These are phyloP conservation scores for Gnomoniopsis smithogilvyi DNA, from an alignment of 2,329 filamentous ascomycete genomes.

Conservation along the genomic window DNA sequence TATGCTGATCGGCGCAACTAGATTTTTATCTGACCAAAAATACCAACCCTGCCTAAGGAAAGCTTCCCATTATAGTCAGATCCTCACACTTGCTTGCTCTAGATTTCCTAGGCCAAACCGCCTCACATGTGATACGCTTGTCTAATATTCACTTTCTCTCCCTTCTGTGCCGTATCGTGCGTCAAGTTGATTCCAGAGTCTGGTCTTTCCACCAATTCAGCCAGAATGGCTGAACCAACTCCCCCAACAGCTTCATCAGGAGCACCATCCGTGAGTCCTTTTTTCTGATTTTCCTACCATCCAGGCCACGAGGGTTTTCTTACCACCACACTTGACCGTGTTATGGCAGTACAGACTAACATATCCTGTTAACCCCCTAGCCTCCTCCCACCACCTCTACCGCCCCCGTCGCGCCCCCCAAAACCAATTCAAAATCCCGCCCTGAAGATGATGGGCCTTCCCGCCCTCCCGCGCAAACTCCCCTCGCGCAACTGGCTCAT, in stretches of 20 bases:
- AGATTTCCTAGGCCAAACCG: too few relatives aligned
- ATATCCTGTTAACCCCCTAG: not conserved
- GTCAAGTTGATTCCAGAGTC: not conserved
- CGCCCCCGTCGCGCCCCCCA: slow-evolving; percentile 24
- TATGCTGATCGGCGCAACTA: too few relatives aligned
- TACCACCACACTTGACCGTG: not conserved
- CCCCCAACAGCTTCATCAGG: slow-evolving; percentile 14
- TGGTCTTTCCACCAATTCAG: not conserved
- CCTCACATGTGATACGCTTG: too few relatives aligned
- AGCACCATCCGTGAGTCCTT: slow-evolving; percentile 22
- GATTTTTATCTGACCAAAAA: too few relatives aligned
- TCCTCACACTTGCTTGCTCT: too few relatives aligned
- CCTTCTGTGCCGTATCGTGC: not conserved
- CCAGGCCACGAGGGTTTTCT: not conserved
- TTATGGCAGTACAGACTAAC: not conserved
- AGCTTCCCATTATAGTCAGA: too few relatives aligned
- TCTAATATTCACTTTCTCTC: not conserved
- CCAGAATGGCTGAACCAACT: slow-evolving; percentile 15
- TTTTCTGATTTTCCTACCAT: not conserved
- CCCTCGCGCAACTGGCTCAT: slow-evolving; percentile 98
- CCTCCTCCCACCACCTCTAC: slow-evolving; percentile 12
- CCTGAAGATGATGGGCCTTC: slow-evolving; percentile 78
- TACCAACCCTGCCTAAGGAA: too few relatives aligned
- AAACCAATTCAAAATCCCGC: slow-evolving; percentile 64
- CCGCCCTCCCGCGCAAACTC: slow-evolving; percentile 76